A percentile compares a stretch with the other conserved stretches of the same genome.
These are phyloP conservation scores for Fusarium sp. DNA, from an alignment of 2,329 filamentous ascomycete species.

Conservation along the genomic window DNA sequence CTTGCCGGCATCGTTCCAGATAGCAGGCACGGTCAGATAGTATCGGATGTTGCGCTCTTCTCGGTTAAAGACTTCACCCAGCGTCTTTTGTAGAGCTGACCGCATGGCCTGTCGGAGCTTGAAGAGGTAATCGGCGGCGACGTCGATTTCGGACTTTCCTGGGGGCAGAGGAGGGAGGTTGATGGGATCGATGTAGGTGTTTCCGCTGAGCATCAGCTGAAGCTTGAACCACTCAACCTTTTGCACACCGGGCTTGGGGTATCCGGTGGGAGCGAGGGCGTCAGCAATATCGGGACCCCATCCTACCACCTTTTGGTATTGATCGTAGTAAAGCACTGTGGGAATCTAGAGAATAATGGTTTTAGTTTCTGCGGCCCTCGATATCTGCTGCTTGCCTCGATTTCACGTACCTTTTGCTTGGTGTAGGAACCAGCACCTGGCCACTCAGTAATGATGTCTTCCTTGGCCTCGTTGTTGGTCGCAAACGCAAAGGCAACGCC, in stretches of 20 bases:
- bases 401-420: constrained; percentile 86
- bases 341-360: constrained; percentile 76
- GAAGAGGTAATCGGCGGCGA: constrained; percentile 99
- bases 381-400: neutral
- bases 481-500: constrained; percentile 97
- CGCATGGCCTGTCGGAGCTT: constrained; percentile 98
- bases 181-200: constrained; percentile 99
- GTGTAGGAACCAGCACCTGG: constrained; percentile 97
- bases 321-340: constrained; percentile 99
- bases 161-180: constrained; percentile 97
- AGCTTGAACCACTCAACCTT: constrained; percentile 99
- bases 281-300: constrained; percentile 99
- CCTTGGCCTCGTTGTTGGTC: constrained; percentile 96
- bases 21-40: constrained; percentile 97
- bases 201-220: constrained; percentile 97
- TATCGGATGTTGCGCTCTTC: constrained; percentile 98
- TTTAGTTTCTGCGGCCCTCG: constrained; percentile 17
- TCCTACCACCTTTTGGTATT: constrained; percentile 99
- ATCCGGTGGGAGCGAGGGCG: constrained; percentile 94
- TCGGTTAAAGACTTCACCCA: constrained; percentile 97
- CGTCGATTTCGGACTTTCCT: constrained; percentile 98
- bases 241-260: constrained; percentile 96
- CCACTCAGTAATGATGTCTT: constrained; percentile 99
- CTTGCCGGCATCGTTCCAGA: constrained; percentile 99
- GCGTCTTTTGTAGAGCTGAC: constrained; percentile 92